Evolutionary conservation across 768 basidiomycete genomes (phyloP).

Genomic region (Suillus occidentalis): DNA sequence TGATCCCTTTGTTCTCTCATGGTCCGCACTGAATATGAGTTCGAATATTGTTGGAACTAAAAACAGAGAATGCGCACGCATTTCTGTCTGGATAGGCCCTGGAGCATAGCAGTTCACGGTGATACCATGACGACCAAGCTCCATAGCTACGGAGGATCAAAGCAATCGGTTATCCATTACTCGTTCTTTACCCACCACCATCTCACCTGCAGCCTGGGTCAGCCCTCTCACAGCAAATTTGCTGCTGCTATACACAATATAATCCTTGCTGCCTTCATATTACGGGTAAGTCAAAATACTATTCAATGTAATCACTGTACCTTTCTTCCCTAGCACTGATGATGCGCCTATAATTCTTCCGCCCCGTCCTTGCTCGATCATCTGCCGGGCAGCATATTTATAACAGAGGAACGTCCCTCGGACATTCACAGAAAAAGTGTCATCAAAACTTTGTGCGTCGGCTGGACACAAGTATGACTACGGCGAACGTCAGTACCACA

Average conservation of each 20-base stretch:
- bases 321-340: slow-evolving; percentile 34
- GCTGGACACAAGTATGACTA: slow-evolving; percentile 17
- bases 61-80: slow-evolving; percentile 12
- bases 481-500: background rate
- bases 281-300: background rate
- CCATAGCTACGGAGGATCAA: slow-evolving; percentile 10
- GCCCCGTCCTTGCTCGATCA: slow-evolving; percentile 40
- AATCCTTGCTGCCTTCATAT: background rate
- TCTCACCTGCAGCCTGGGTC: slow-evolving; percentile 23
- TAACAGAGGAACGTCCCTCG: slow-evolving; percentile 36
- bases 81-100: slow-evolving; percentile 26
- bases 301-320: slow-evolving; percentile 5
- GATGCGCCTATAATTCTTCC: slow-evolving; percentile 43
- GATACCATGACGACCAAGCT: slow-evolving; percentile 28
- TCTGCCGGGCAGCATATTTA: slow-evolving; percentile 38
- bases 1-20: background rate
- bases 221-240: slow-evolving; percentile 33
- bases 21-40: background rate
- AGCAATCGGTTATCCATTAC: background rate
- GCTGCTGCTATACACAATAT: slow-evolving; percentile 24
- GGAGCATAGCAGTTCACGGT: slow-evolving; percentile 38
- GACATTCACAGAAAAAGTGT: slow-evolving; percentile 34
- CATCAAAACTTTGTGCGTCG: slow-evolving; percentile 31
- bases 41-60: background rate
- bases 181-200: background rate